Base-by-base conservation (phyloP, 2,329 filamentous ascomycete genomes). In the Coniochaeta sp. region DNA sequence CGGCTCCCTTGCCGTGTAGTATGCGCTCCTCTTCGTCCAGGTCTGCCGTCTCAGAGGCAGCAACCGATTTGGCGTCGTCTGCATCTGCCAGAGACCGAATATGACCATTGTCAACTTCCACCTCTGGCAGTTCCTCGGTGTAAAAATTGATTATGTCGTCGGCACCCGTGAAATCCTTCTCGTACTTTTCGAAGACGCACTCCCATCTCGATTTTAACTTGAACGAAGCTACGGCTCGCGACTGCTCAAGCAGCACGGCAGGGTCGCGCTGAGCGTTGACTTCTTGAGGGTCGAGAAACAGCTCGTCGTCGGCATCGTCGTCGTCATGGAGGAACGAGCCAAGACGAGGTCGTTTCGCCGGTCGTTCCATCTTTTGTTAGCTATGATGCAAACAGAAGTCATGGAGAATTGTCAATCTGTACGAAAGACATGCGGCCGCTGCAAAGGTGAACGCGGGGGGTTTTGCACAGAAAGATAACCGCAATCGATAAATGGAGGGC, bases 71-170 rank as follows among this genome's bases (percentile, higher is more conserved):
- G 43, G 60, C 62, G 16, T 67, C 61, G 31, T 63, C 59, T 26
- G 57, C 62, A 63, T 63, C 61, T 36, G 62, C 64, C 14, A 63
- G 58, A 77, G 64, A 81, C 58, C 82, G 72, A 58, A 97, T 72
- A 75, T 98, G 95, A 0, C 95, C 93, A 78, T 96, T 95, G 73
- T 98, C 83, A 60, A 97, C 87, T n/a, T 96, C 81, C 55, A 98
- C 86, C 61, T 90, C 80, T 59, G 91, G 92, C 19, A 47, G 43
- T 16, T 52, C 47, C 4, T 26, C 22, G 0, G 90, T 93, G 57
- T 80, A 79, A 60, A 96, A 79, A 72, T 98, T 91, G 67, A 98
- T 92, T 75, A 96, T 92, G 72, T 98, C 93, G 59, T 89, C 92
- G 58, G 93, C 81, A 5, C 87, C 89, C 1, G 86, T 86, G 68